These are phyloP conservation scores for Aethionema arabicum DNA, from an alignment of 345 rosid genomes.

Conservation along the genomic window DNA sequence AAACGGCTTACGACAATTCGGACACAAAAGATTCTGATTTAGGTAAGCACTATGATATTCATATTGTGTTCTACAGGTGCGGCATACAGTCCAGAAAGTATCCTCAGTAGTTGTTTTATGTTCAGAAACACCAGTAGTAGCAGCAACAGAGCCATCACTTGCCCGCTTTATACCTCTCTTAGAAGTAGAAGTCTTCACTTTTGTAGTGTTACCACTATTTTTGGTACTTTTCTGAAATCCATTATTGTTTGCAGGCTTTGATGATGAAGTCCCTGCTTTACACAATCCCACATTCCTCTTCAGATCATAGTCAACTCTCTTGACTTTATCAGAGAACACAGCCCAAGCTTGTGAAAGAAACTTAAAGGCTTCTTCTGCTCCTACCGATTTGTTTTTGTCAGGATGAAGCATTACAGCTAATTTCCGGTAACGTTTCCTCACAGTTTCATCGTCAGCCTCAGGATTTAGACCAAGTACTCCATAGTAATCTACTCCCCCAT, in stretches of 20 bases:
- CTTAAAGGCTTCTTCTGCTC: slow-evolving; percentile 74
- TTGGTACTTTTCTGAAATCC: slow-evolving; percentile 45
- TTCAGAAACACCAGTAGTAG: slow-evolving; percentile 37
- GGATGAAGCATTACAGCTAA: slow-evolving; percentile 67
- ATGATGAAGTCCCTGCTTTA: slow-evolving; percentile 40
- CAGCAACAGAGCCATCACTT: slow-evolving; percentile 23
- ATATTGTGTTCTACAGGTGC: slow-evolving; percentile 59
- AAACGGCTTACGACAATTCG: slow-evolving; percentile 64
- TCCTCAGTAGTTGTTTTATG: slow-evolving; percentile 38
- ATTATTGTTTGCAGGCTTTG: slow-evolving; percentile 31
- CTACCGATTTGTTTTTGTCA: slow-evolving; percentile 60
- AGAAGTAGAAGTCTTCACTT: slow-evolving; percentile 39
- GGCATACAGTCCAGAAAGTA: slow-evolving; percentile 76
- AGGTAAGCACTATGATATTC: slow-evolving; percentile 65
- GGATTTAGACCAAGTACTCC: slow-evolving; percentile 57
- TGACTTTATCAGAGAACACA: slow-evolving; percentile 55
- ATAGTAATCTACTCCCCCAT: slow-evolving; percentile 56
- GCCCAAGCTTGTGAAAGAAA: slow-evolving; percentile 57
- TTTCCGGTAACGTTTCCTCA: slow-evolving; percentile 56
- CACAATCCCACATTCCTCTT: slow-evolving; percentile 41
- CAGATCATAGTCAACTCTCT: slow-evolving; percentile 53
- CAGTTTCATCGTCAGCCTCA: slow-evolving; percentile 53
- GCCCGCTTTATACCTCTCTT: slow-evolving; percentile 47
- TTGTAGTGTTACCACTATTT: slow-evolving; percentile 32
- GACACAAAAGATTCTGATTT: slow-evolving; percentile 64